Evolutionary conservation across 2,329 filamentous ascomycete genomes (phyloP).

Genomic region (Trichoderma atrobrunneum): DNA sequence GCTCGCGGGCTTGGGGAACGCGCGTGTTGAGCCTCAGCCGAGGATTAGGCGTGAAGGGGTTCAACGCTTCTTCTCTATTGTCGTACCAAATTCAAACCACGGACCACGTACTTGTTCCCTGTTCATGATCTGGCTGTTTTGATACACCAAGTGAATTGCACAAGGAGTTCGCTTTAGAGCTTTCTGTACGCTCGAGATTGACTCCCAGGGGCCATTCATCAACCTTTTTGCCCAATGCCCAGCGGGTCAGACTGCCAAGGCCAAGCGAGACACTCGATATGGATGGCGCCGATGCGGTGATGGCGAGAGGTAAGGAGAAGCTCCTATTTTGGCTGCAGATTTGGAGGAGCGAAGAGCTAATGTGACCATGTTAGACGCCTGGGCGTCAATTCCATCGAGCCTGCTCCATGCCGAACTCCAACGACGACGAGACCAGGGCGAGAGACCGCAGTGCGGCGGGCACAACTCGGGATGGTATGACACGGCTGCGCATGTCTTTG

Average conservation of each 20-base stretch:
- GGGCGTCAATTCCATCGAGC: slow-evolving; percentile 53
- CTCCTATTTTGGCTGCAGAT: not conserved
- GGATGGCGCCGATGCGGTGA: slow-evolving; percentile 22
- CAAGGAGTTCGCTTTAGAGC: not conserved
- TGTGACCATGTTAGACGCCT: slow-evolving; percentile 20
- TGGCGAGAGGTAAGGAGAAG: slow-evolving; percentile 18
- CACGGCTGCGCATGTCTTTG: slow-evolving; percentile 64
- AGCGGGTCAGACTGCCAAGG: not conserved
- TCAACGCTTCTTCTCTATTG: not conserved
- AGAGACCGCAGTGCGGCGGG: slow-evolving; percentile 52
- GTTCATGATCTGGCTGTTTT: not conserved
- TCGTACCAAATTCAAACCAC: not conserved
- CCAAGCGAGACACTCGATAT: slow-evolving; percentile 16
- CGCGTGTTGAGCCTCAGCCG: slow-evolving; percentile 1
- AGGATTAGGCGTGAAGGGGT: slow-evolving; percentile 16
- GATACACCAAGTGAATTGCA: not conserved
- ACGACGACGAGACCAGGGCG: slow-evolving; percentile 42
- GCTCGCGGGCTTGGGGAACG: not conserved
- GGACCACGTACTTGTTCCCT: not conserved
- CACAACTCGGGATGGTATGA: slow-evolving; percentile 58
- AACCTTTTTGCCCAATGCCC: not conserved
- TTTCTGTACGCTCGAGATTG: not conserved
- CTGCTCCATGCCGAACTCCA: slow-evolving; percentile 52
- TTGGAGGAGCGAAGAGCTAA: not conserved
- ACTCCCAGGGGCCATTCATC: not conserved